Evolutionary conservation across 768 basidiomycete genomes (phyloP).

Genomic region (Kwoniella heveanensis): DNA sequence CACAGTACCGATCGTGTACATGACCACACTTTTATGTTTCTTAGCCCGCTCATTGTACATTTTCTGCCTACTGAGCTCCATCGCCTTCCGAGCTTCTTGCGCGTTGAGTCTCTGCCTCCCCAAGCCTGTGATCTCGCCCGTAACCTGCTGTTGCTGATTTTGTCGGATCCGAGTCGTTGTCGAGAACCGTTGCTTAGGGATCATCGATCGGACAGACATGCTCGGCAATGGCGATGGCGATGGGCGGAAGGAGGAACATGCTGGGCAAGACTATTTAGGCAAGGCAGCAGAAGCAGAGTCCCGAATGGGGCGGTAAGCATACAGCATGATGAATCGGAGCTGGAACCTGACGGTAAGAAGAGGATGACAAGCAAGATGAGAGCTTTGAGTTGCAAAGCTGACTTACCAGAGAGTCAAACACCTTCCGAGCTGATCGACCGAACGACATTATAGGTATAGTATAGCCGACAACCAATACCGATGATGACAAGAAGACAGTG

Average conservation of each 20-base stretch:
- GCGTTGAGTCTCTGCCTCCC: constrained; percentile 9
- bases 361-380: not conserved
- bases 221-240: not conserved
- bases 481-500: too few relatives aligned
- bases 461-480: not conserved
- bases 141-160: not conserved
- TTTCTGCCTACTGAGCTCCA: constrained; percentile 35
- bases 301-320: too few relatives aligned
- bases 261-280: constrained; percentile 22
- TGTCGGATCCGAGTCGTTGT: not conserved
- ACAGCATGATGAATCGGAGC: too few relatives aligned
- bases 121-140: constrained; percentile 13
- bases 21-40: constrained; percentile 32
- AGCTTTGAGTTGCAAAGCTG: not conserved
- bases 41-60: constrained; percentile 44
- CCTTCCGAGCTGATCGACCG: constrained; percentile 8
- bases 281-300: too few relatives aligned
- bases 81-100: constrained; percentile 29
- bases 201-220: not conserved
- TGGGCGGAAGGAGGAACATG: constrained; percentile 9
- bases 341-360: too few relatives aligned
- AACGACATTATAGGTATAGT: constrained; percentile 2
- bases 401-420: constrained; percentile 10
- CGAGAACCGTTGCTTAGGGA: not conserved
- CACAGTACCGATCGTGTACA: constrained; percentile 45